Evolutionary conservation across 768 basidiomycete species (phyloP).

Genomic region (Lactarius quietus): DNA sequence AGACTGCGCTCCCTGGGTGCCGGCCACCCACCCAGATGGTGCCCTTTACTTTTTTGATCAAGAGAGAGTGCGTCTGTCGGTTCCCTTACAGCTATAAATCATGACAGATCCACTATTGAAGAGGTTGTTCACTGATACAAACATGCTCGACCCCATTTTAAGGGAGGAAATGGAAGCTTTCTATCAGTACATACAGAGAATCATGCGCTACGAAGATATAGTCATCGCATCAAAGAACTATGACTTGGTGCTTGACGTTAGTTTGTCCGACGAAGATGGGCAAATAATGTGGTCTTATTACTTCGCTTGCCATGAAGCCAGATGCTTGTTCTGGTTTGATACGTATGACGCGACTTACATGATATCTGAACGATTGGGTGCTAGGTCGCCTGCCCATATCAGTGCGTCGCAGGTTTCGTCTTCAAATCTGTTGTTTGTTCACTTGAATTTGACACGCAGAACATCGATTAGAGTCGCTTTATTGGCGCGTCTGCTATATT

Average conservation of each 20-base stretch:
- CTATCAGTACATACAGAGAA: too few relatives aligned
- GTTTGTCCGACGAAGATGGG: slow-evolving; percentile 31
- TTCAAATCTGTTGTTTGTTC: too few relatives aligned
- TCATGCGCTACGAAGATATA: slow-evolving; percentile 17
- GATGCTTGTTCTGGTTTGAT: slow-evolving; percentile 43
- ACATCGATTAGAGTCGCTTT: slow-evolving; percentile 4
- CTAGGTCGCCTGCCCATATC: too few relatives aligned
- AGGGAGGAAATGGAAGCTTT: slow-evolving; percentile 35
- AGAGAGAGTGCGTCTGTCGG: background rate
- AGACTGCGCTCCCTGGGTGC: background rate
- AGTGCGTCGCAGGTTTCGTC: too few relatives aligned
- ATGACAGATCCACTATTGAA: slow-evolving; percentile 22
- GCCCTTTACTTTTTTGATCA: background rate
- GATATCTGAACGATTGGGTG: too few relatives aligned
- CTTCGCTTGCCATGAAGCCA: too few relatives aligned
- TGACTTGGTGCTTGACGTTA: slow-evolving; percentile 12
- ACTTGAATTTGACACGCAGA: background rate
- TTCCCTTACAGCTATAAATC: background rate
- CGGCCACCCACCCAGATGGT: background rate
- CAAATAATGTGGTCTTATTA: slow-evolving; percentile 37
- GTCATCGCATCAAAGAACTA: too few relatives aligned
- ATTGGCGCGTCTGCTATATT: slow-evolving; percentile 25
- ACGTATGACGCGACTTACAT: slow-evolving; percentile 37
- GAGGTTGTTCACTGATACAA: slow-evolving; percentile 51
- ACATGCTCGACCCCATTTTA: slow-evolving; percentile 41